These are phyloP conservation scores for Zostera marina DNA, from an alignment of 116 monocot species.

Conservation along the genomic window DNA sequence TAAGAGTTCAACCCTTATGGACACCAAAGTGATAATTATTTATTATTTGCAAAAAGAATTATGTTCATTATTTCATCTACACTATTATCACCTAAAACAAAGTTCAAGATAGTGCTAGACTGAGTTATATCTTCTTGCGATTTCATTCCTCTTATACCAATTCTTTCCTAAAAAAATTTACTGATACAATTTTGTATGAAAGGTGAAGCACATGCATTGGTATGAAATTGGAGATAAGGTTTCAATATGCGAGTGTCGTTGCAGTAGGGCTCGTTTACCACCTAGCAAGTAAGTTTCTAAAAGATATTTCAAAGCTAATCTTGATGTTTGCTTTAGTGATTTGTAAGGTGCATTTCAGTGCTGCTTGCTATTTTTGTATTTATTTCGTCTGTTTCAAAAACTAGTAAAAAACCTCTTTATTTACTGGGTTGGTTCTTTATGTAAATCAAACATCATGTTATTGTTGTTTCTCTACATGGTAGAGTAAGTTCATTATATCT, in stretches of 20 bases:
- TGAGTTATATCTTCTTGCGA: background rate
- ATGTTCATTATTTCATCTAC: too few relatives aligned
- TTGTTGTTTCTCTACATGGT: too few relatives aligned
- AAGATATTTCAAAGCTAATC: background rate
- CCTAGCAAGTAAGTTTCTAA: constrained; percentile 62
- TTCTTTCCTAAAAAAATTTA: background rate
- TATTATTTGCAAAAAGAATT: too few relatives aligned
- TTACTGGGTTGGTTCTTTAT: too few relatives aligned
- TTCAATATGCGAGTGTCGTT: constrained; percentile 82
- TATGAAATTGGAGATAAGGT: constrained; percentile 47
- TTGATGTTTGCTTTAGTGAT: background rate
- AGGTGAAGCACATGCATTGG: constrained; percentile 99
- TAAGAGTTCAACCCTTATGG: too few relatives aligned
- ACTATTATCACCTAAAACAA: too few relatives aligned
- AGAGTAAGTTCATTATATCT: too few relatives aligned
- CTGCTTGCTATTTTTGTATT: background rate
- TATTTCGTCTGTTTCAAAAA: background rate
- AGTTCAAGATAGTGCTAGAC: too few relatives aligned
- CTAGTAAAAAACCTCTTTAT: too few relatives aligned
- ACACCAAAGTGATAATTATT: too few relatives aligned
- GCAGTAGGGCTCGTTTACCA: constrained; percentile 73
- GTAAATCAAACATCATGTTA: too few relatives aligned
- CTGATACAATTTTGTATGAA: constrained; percentile 3
- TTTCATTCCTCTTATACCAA: background rate
- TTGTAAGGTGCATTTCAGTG: too few relatives aligned